These are phyloP conservation scores for Henckelia pumila DNA, from an alignment of 257 asterid species.

Conservation along the genomic window DNA sequence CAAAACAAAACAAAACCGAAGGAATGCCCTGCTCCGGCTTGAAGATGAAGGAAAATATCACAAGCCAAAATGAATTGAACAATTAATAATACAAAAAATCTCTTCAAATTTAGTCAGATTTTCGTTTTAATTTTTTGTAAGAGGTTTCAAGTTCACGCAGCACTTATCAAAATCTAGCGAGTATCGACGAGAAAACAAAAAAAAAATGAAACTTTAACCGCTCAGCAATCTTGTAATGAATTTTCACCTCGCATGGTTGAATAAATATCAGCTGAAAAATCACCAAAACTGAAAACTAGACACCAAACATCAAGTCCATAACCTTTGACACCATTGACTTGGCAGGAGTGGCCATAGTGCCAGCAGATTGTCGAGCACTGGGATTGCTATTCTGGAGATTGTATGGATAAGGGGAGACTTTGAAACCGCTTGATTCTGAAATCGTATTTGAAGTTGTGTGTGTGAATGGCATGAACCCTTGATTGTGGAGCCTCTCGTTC, in stretches of 20 bases:
- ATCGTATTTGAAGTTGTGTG: conserved; percentile 53
- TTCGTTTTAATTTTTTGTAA: no score
- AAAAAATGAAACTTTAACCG: not conserved
- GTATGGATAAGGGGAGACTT: conserved; percentile 55
- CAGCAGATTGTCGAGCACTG: conserved; percentile 47
- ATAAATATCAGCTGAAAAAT: not conserved
- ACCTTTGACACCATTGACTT: conserved; percentile 83
- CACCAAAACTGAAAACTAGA: conserved; percentile 28
- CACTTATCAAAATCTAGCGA: not conserved
- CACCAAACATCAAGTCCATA: conserved; percentile 94
- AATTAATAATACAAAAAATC: no score
- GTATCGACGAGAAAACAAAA: no score
- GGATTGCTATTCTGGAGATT: conserved; percentile 62
- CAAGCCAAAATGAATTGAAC: not conserved
- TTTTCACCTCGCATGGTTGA: not conserved
- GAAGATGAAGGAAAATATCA: no score
- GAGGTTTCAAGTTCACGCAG: not conserved
- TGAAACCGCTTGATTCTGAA: conserved; percentile 45
- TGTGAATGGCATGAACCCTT: conserved; percentile 76
- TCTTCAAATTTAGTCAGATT: not conserved
- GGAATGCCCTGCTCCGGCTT: not conserved
- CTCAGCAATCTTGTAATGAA: not conserved
- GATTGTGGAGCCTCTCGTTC: conserved; percentile 64
- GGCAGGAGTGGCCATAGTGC: conserved; percentile 82
- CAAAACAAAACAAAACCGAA: no score